Evolutionary conservation across 331 rosid species (phyloP), one percentile per base, ranked within the genome.

Genomic region (Quercus tomentella): DNA sequence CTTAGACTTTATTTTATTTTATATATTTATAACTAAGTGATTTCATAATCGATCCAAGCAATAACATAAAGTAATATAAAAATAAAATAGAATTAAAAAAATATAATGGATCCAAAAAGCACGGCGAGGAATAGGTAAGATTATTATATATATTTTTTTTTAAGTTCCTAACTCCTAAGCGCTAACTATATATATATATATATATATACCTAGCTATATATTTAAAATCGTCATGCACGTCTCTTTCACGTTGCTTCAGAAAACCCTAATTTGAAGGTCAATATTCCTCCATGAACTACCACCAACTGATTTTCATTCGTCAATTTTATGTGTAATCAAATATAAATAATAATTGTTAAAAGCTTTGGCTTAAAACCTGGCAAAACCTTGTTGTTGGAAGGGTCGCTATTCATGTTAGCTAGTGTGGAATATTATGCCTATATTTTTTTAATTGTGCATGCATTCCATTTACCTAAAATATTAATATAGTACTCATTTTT

Each of bases 221-320:
- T 37, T 37, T 41, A 41, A 41, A 41, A 70, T 85, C 79, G 79
- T 76, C 91, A 89, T 92, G 92, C 98, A 89, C 91, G 93, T 89
- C 92, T 79, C 89, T 79, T 84, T 90, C 97, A 92, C 94, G 84
- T 88, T 77, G 91, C 89, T 73, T 70, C 75, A 63, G 28, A 65
- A 81, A 88, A 57, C 83, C 91, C 86, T 81, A 83, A 83, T 57
- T 17, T 66, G 54, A 86, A 49, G 70, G 84, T 80, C 83, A 80
- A 76, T 49, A 81, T 78, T 76, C 90, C 88, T 79, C 77, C 87
- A 77, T 90, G 82, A 86, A 89, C 84, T 75, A 41, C 87, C 77
- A 83, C 10, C 80, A 51, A 78, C 54, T 77, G 70, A 77, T 80
- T 83, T 75, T 76, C 72, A 76, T 69, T 75, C 66, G 43, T 70